phyloP scores from a whole-genome alignment of 2,329 filamentous ascomycete genomes.

The Penicillium sp. region DNA sequence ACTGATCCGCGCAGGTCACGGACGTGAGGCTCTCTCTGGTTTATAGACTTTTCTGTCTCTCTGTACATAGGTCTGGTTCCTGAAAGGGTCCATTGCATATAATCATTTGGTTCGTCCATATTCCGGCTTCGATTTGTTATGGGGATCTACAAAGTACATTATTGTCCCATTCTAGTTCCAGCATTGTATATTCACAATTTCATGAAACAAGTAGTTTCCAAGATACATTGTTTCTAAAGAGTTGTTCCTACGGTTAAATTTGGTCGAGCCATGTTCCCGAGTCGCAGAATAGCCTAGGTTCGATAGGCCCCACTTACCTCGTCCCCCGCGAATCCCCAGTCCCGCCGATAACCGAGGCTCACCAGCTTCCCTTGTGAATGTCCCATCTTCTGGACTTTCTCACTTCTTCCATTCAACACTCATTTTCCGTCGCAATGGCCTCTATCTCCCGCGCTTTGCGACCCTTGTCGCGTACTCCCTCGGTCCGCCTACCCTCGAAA shows the following conservation, averaged over 20 bases:
- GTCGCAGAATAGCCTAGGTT: background rate
- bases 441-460: slow-evolving; percentile 49
- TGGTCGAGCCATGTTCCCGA: background rate
- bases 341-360: slow-evolving; percentile 28
- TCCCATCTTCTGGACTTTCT: slow-evolving; percentile 7
- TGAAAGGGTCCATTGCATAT: background rate
- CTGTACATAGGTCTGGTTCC: slow-evolving; percentile 22
- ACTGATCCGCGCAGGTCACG: slow-evolving; percentile 74
- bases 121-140: background rate
- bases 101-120: background rate
- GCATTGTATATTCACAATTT: no score
- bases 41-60: slow-evolving; percentile 3
- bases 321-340: slow-evolving; percentile 22
- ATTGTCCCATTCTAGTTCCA: background rate
- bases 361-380: slow-evolving; percentile 20
- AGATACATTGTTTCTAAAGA: background rate
- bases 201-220: background rate
- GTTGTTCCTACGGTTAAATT: no score
- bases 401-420: slow-evolving; percentile 2
- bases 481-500: slow-evolving; percentile 41
- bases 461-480: slow-evolving; percentile 43
- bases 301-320: slow-evolving; percentile 11
- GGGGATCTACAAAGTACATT: background rate
- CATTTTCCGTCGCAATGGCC: slow-evolving; percentile 41
- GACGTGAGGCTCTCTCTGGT: slow-evolving; percentile 29